Percentiles rank a stretch among this genome's conserved stretches.
Conservation (phyloP, 768 basidiomycete species). For the Roridomyces roridus region DNA sequence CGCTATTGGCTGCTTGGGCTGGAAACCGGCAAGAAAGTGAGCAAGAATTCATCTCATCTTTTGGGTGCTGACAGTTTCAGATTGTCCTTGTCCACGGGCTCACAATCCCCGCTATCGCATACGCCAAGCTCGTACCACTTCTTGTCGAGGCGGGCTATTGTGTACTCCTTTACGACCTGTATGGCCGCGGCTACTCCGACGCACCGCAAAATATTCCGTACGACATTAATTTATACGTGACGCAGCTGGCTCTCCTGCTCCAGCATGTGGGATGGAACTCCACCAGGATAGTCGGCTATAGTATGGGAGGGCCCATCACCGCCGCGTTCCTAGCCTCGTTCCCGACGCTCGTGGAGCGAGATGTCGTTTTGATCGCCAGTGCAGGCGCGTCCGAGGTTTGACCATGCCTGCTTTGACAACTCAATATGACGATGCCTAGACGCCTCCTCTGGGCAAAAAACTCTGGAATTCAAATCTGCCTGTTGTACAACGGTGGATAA, state of each 20-base stretch:
- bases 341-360: slow-evolving; percentile 52
- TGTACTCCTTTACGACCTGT: slow-evolving; percentile 61
- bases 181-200: slow-evolving; percentile 64
- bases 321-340: slow-evolving; percentile 55
- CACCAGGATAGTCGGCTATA: slow-evolving; percentile 52
- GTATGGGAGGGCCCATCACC: slow-evolving; percentile 59
- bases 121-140: slow-evolving; percentile 55
- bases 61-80: slow-evolving; percentile 30
- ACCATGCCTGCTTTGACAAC: background rate
- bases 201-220: slow-evolving; percentile 53
- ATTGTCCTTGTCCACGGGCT: slow-evolving; percentile 60
- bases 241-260: slow-evolving; percentile 60
- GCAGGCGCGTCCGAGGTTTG: slow-evolving; percentile 50
- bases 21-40: slow-evolving; percentile 50
- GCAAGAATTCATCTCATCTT: slow-evolving; percentile 1
- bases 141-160: slow-evolving; percentile 53
- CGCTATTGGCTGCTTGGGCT: slow-evolving; percentile 64
- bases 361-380: slow-evolving; percentile 53
- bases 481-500: background rate
- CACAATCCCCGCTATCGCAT: slow-evolving; percentile 54
- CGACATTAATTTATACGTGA: slow-evolving; percentile 50
- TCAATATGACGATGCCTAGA: slow-evolving; percentile 3
- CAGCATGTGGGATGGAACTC: slow-evolving; percentile 57
- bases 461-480: background rate
- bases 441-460: background rate